These are phyloP conservation scores for Hibiscus syriacus DNA, from an alignment of 345 rosid species.

Conservation along the genomic window DNA sequence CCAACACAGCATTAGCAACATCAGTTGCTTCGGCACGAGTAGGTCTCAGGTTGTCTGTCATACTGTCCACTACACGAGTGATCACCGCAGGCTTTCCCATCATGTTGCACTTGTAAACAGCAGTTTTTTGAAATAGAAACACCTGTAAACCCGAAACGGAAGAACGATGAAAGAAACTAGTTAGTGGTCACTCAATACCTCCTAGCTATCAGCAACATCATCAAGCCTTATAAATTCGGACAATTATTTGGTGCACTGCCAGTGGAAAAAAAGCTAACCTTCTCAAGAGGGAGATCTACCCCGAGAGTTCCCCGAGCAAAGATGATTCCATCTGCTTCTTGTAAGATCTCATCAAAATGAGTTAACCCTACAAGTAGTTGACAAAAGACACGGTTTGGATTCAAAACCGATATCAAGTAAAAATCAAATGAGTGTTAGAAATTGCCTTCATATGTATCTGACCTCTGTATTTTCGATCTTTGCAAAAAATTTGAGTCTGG, in stretches of 20 bases:
- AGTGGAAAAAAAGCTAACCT: slow-evolving; percentile 28
- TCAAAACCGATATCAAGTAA: slow-evolving; percentile 2
- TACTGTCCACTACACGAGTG: slow-evolving; percentile 92
- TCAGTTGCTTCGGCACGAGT: slow-evolving; percentile 99
- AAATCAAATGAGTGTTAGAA: not conserved
- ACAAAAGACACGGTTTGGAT: not conserved
- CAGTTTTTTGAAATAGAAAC: slow-evolving; percentile 87
- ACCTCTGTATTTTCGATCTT: slow-evolving; percentile 70
- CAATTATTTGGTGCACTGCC: no score
- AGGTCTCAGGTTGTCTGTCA: slow-evolving; percentile 95
- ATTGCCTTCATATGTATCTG: not conserved
- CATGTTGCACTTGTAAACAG: slow-evolving; percentile 89
- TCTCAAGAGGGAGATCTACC: slow-evolving; percentile 69
- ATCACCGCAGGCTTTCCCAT: slow-evolving; percentile 92
- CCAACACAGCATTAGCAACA: slow-evolving; percentile 97
- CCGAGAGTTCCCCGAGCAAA: slow-evolving; percentile 67
- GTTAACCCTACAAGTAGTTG: slow-evolving; percentile 31
- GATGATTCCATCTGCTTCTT: slow-evolving; percentile 64
- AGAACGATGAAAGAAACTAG: slow-evolving; percentile 2
- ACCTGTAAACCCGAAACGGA: slow-evolving; percentile 40
- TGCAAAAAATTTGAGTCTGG: slow-evolving; percentile 62
- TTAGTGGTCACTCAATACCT: not conserved
- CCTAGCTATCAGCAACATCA: not conserved
- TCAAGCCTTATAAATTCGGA: not conserved
- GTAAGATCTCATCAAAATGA: slow-evolving; percentile 67